A percentile compares a stretch with the other conserved stretches of the same genome.
phyloP scores from a whole-genome alignment of 768 basidiomycete genomes.

The Lyophyllum shimeji region DNA sequence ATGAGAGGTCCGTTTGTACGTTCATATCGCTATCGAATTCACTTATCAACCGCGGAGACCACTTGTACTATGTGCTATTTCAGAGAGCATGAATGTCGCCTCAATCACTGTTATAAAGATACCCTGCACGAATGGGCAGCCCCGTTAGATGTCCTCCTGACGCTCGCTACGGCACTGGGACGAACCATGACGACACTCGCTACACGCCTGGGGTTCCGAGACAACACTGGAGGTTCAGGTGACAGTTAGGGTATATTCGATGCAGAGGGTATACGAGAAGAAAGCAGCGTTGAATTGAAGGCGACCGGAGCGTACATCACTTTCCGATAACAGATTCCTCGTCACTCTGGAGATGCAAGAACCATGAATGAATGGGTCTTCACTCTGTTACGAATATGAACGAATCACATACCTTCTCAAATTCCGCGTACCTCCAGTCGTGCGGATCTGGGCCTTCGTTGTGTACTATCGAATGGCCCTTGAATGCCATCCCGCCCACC shows the following conservation, averaged over 20 bases:
- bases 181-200: neutral
- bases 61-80: too few relatives aligned
- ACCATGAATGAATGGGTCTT: too few relatives aligned
- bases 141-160: neutral
- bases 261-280: neutral
- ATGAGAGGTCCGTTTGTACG: constrained; percentile 2
- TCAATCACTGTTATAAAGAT: too few relatives aligned
- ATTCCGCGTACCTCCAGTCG: constrained; percentile 25
- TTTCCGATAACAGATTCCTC: constrained; percentile 7
- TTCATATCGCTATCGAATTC: neutral
- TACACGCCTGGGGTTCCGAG: neutral
- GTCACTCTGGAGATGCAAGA: constrained; percentile 1
- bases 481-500: constrained; percentile 24
- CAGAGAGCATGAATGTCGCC: too few relatives aligned
- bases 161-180: neutral
- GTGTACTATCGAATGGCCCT: constrained; percentile 28
- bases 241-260: neutral
- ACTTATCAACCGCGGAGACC: neutral
- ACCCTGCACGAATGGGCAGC: neutral
- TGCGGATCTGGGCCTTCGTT: constrained; percentile 29
- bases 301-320: neutral
- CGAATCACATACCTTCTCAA: constrained; percentile 8
- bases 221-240: neutral
- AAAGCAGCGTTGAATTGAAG: neutral
- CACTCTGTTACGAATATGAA: neutral